Conservation (phyloP, 352 stramenopile species). For the Pythium pyrilobum region DNA sequence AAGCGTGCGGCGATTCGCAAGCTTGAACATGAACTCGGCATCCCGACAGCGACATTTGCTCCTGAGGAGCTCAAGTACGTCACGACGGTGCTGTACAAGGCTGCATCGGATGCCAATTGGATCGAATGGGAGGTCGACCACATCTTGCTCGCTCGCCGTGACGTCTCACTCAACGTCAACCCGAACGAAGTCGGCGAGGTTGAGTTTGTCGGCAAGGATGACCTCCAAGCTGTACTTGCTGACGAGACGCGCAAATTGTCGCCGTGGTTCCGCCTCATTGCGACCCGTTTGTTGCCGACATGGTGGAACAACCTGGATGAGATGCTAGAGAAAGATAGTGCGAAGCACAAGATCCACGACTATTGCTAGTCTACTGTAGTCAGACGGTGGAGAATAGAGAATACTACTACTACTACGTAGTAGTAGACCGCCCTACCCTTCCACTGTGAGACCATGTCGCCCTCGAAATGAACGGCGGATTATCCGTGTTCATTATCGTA, state of each 20-base stretch:
- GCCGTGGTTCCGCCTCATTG: conserved; percentile 85
- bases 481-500: background rate
- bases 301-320: conserved; percentile 74
- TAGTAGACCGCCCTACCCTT: too few relatives aligned
- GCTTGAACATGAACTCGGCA: conserved; percentile 97
- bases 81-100: conserved; percentile 98
- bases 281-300: conserved; percentile 48
- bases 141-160: conserved; percentile 90
- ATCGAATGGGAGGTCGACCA: conserved; percentile 99
- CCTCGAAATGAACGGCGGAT: too few relatives aligned
- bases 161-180: conserved; percentile 86
- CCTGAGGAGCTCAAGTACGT: conserved; percentile 93
- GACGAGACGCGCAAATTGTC: conserved; percentile 57
- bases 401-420: too few relatives aligned
- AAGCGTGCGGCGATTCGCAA: conserved; percentile 96
- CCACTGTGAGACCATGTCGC: too few relatives aligned
- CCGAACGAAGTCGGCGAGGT: conserved; percentile 91
- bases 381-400: background rate
- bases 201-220: conserved; percentile 83
- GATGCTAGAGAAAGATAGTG: conserved; percentile 47
- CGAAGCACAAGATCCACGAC: conserved; percentile 54
- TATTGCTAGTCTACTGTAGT: conserved; percentile 39
- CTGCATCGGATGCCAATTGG: conserved; percentile 86
- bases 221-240: conserved; percentile 48
- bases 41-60: conserved; percentile 78